phyloP scores from a whole-genome alignment of 345 rosid species.

The Chamaenerion angustifolium region DNA sequence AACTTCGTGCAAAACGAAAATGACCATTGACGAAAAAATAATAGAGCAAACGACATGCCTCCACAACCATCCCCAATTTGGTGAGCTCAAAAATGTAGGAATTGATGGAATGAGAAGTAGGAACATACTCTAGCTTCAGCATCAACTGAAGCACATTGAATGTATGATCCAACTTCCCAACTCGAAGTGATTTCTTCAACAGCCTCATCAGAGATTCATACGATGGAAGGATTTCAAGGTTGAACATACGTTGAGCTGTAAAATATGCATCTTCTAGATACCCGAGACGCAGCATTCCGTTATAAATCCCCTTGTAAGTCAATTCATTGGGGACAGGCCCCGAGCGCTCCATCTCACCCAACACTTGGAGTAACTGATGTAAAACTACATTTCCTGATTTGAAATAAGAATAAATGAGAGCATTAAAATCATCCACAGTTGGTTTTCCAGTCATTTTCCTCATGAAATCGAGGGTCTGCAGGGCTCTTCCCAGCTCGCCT shows the following conservation, averaged over 20 bases:
- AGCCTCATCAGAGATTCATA: slow-evolving; percentile 11
- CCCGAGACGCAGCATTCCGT: slow-evolving; percentile 16
- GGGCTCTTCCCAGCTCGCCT: slow-evolving; percentile 19
- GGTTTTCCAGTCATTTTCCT: slow-evolving; percentile 15
- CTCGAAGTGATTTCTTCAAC: slow-evolving; percentile 14
- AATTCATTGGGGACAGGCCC: slow-evolving; percentile 21
- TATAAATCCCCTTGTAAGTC: slow-evolving; percentile 20
- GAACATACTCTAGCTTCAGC: slow-evolving; percentile 14
- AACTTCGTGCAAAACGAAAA: slow-evolving; percentile 13
- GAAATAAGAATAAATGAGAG: slow-evolving; percentile 14
- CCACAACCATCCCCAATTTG: slow-evolving; percentile 12
- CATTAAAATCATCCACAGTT: slow-evolving; percentile 21
- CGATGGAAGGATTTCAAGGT: slow-evolving; percentile 16
- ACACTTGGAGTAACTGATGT: slow-evolving; percentile 12
- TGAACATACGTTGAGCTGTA: slow-evolving; percentile 18
- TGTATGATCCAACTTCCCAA: slow-evolving; percentile 11
- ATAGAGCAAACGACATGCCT: slow-evolving; percentile 14
- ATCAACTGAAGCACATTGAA: slow-evolving; percentile 17
- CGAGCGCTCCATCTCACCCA: slow-evolving; percentile 15
- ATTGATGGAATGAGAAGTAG: slow-evolving; percentile 9
- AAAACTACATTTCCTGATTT: slow-evolving; percentile 11
- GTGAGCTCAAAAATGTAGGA: slow-evolving; percentile 19
- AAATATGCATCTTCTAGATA: slow-evolving; percentile 11
- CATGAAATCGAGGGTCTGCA: slow-evolving; percentile 15
- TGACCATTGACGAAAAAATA: slow-evolving; percentile 9